Base-by-base conservation (phyloP, 129 eudicot genomes). In the Flaveria linearis region DNA sequence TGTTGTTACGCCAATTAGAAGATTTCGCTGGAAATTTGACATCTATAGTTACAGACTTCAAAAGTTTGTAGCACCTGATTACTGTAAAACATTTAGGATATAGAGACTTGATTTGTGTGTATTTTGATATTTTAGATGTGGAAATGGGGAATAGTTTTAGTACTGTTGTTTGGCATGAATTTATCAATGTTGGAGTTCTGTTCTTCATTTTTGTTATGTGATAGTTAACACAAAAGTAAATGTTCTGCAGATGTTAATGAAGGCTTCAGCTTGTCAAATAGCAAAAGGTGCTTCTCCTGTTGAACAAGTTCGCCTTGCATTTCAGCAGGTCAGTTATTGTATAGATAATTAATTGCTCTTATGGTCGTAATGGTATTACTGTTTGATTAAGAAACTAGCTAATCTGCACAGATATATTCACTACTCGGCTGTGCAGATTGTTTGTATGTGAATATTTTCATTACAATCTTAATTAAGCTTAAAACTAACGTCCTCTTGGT, bases 301-400 rank as follows among this genome's bases (percentile, higher is more conserved):
- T 78, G 96, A 93, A 78, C 97, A 88, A 52, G 78, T 93, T 68
- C 87, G 88, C 33, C 85, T 57, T 75, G 92, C 97, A 56, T 51
- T 93, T 46, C 86, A 86, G 71, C 92, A 89, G 98, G 98, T 93
- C 82, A 83, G 96, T 84, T 74, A 25, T 82, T 63, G 77, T 72
- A 68, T 72, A 69, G 62, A 55, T 51, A 23, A 66, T 55, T 33
- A 51, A 23, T 16, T 72, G 18, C 64, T 61, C 16, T 78, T 36
- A 56, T 71, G 71, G 47, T 53, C 47, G 3, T 78, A 70, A 45
- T 33, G 36, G n/a, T 71, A 47, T 70, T 26, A 69, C 63, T 30
- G 41, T 46, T 74, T 45, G n/a, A 3, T 57, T 17, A 51, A 11
- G 11, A 53, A 47, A 16, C 72, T 17, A 70, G 9, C 53, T 25